Evolutionary conservation across 768 basidiomycete genomes (phyloP).

Genomic region (Lactarius akahatsu): DNA sequence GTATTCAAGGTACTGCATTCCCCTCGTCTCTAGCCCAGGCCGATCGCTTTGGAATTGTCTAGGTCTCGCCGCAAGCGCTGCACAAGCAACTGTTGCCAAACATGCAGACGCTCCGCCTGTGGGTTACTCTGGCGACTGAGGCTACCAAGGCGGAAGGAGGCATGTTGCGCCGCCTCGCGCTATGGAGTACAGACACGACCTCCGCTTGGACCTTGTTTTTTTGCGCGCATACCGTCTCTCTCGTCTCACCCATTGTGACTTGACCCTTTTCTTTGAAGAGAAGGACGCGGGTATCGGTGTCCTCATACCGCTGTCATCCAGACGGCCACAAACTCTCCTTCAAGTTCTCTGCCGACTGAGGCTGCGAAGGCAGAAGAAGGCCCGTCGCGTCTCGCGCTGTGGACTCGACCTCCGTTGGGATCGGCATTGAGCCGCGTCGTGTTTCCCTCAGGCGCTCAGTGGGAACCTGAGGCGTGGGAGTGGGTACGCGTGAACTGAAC

Average conservation of each 20-base stretch:
- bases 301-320: too few species aligned
- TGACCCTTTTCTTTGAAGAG: too few species aligned
- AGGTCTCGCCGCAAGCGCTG: conserved; percentile 31
- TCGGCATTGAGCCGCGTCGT: conserved; percentile 30
- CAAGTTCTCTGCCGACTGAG: conserved; percentile 38
- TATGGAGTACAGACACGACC: too few species aligned
- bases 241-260: too few species aligned
- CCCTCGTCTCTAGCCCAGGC: background rate
- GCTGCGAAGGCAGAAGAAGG: conserved; percentile 37
- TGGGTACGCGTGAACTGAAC: conserved; percentile 1
- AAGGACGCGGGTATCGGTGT: too few species aligned
- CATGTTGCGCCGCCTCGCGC: too few species aligned
- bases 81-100: conserved; percentile 35
- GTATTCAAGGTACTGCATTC: too few species aligned
- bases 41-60: background rate
- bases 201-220: too few species aligned
- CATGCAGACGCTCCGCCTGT: conserved; percentile 32
- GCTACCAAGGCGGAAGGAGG: too few species aligned
- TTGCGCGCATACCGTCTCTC: too few species aligned
- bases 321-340: too few species aligned
- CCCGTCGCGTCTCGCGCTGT: conserved; percentile 33
- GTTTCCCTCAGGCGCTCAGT: conserved; percentile 35
- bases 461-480: conserved; percentile 22
- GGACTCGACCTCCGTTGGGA: conserved; percentile 33
- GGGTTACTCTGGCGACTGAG: conserved; percentile 31